Conservation (phyloP, 345 rosid species). For the Eucalyptus sideroxylon region DNA sequence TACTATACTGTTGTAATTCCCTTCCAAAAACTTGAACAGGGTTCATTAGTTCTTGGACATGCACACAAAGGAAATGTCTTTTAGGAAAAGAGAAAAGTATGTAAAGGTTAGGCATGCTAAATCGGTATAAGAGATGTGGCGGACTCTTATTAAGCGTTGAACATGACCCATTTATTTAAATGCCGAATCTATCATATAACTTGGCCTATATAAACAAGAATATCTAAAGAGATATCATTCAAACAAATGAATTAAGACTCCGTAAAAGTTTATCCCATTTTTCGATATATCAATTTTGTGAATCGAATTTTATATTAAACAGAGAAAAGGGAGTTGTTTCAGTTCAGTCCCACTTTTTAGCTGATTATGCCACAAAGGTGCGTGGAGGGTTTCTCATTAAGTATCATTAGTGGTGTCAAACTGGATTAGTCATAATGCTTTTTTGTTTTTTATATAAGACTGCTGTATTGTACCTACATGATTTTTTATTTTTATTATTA, state of each 20-base stretch:
- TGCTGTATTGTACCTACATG: background rate
- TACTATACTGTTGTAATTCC: background rate
- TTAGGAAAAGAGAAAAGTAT: background rate
- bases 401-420: background rate
- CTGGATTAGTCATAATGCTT: background rate
- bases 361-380: background rate
- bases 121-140: background rate
- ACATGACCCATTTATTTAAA: fast-evolving
- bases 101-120: background rate
- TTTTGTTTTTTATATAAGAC: background rate
- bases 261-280: background rate
- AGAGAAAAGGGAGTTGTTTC: background rate
- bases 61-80: background rate
- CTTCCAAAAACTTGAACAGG: background rate
- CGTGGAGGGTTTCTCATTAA: background rate
- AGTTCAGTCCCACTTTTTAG: background rate
- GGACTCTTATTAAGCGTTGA: fast-evolving
- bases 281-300: fast-evolving
- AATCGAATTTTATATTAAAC: background rate
- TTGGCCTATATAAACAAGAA: background rate
- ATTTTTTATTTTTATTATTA: background rate
- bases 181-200: background rate
- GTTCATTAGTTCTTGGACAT: background rate
- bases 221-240: background rate
- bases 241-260: background rate